Percentiles rank a stretch among this genome's conserved stretches.
Evolutionary conservation across 306 rosid genomes (phyloP).

Genomic region (cucumber (Cucumis sativus)): DNA sequence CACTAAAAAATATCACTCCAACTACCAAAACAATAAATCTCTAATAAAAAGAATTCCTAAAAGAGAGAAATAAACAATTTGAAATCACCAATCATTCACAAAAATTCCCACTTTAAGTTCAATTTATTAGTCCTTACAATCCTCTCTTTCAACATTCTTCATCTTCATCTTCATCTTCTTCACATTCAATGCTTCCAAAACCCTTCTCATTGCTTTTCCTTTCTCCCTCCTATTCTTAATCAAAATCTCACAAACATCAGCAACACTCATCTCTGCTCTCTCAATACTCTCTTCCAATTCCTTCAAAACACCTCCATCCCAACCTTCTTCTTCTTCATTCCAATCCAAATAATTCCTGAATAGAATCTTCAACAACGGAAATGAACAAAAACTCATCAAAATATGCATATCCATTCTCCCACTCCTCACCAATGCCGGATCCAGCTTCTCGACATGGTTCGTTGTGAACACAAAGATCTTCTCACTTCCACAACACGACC

Average conservation of each 20-base stretch:
- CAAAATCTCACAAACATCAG: conserved; percentile 78
- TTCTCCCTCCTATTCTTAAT: conserved; percentile 53
- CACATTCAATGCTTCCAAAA: conserved; percentile 43
- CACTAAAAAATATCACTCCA: background rate
- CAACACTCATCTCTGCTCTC: conserved; percentile 61
- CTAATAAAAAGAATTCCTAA: background rate
- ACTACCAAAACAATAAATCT: background rate
- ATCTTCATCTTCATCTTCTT: conserved; percentile 22
- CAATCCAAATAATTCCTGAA: conserved; percentile 52
- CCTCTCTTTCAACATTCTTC: conserved; percentile 42
- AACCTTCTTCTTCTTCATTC: conserved; percentile 23
- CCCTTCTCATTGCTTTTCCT: conserved; percentile 36
- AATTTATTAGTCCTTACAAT: too few relatives aligned
- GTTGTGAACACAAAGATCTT: conserved; percentile 85
- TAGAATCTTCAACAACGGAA: conserved; percentile 54
- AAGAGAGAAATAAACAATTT: background rate
- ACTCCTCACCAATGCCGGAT: conserved; percentile 71
- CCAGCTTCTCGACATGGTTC: conserved; percentile 89
- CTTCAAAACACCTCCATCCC: background rate
- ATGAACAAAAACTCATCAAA: conserved; percentile 61
- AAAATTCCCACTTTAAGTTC: too few relatives aligned
- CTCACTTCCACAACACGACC: conserved; percentile 98
- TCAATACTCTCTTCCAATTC: conserved; percentile 40
- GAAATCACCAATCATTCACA: background rate
- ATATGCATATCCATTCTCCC: conserved; percentile 96